Evolutionary conservation across 2,329 filamentous ascomycete genomes (phyloP).

Genomic region (Calonectria henricotiae): DNA sequence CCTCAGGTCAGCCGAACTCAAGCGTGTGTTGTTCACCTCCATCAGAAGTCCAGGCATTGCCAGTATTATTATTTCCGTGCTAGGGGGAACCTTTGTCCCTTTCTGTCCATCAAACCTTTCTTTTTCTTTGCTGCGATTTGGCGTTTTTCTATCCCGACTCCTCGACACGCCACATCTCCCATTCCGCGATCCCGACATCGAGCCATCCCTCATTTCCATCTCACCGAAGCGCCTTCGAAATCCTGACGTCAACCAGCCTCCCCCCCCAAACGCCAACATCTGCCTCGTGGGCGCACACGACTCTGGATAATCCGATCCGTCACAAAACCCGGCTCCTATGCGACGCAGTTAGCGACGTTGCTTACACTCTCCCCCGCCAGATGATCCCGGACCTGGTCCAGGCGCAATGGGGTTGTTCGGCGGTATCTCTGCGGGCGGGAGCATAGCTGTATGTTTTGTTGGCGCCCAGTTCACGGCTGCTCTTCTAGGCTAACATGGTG

Average conservation of each 20-base stretch:
- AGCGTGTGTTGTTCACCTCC: slow-evolving; percentile 40
- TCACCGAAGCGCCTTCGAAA: slow-evolving; percentile 26
- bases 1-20: slow-evolving; percentile 50
- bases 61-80: slow-evolving; percentile 22
- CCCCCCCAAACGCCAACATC: slow-evolving; percentile 32
- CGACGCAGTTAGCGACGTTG: slow-evolving; percentile 41
- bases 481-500: slow-evolving; percentile 44
- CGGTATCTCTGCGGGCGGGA: slow-evolving; percentile 84
- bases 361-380: slow-evolving; percentile 58
- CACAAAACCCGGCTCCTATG: slow-evolving; percentile 47
- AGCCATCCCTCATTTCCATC: slow-evolving; percentile 23
- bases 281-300: slow-evolving; percentile 13
- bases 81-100: neutral
- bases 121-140: slow-evolving; percentile 37
- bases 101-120: slow-evolving; percentile 11
- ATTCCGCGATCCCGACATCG: slow-evolving; percentile 35
- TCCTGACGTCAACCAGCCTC: slow-evolving; percentile 39
- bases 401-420: slow-evolving; percentile 80
- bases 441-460: slow-evolving; percentile 76
- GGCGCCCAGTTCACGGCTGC: neutral
- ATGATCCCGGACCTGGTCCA: slow-evolving; percentile 64
- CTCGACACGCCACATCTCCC: slow-evolving; percentile 26
- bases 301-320: slow-evolving; percentile 6
- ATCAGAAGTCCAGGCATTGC: slow-evolving; percentile 41
- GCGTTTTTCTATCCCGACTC: neutral